Base-by-base conservation (phyloP, 1,139 yeast genomes). In the Yamadazyma membranifaciens region DNA sequence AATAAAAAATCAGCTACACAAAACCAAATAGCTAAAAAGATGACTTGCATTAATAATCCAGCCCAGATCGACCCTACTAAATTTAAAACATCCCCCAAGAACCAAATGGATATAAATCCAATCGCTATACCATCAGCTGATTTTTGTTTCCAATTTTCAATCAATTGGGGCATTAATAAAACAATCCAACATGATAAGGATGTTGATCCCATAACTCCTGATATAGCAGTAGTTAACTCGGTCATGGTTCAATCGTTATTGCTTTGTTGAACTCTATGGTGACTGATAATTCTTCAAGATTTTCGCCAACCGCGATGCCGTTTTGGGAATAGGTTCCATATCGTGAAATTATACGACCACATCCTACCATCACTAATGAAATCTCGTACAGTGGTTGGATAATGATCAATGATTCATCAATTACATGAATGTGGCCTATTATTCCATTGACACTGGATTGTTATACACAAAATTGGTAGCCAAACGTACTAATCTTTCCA, bases 141-240 rank as follows among this genome's bases (percentile, higher is more conserved):
- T 56, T 84, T 82, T 40, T 81, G 65, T 44, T 85, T 65, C 91
- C 91, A 86, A 61, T 86, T 94, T 58, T 86, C 95, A 31, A 86
- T 75, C 36, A 86, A 72, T 60, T 87, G 95, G 1, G 95, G 95
- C 54, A 85, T 66, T 45, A 85, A 71, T 37, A 86, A 65, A n/a
- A 86, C 91, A 20, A 87, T 77, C 92, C 92, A 87, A 57, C 91
- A 83, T 2, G 91, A 81, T 36, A 80, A 67, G 57, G 83, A 78
- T 1, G 80, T 77, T 9, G 87, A 81, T 2, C 91, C 91, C 60
- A 82, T 75, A 11, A 83, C 66, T 3, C 86, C 86, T 2, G 88
- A 78, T 16, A 78, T 60, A 12, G 73, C 63, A 28, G 59, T 55
- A 37, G 80, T 59, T 42, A 67, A 46, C 3, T 63, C 41, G 13